Percentiles rank a stretch among this genome's conserved stretches.
These are phyloP conservation scores for Akanthomyces uredinophilus DNA, from an alignment of 2,329 filamentous ascomycete genomes.

Conservation along the genomic window DNA sequence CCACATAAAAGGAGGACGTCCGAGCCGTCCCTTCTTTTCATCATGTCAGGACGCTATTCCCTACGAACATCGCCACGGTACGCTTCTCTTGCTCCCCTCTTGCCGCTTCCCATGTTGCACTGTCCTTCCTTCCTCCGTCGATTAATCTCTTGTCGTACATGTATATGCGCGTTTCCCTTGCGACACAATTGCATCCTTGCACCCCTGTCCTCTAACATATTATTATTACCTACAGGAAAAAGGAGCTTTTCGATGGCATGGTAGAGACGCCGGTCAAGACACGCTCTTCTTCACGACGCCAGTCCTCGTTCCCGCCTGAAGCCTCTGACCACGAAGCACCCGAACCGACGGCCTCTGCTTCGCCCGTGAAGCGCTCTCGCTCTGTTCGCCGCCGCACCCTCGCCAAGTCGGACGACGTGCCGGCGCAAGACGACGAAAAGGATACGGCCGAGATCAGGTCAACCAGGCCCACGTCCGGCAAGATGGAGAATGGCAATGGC, in stretches of 20 bases:
- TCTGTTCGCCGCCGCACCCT: slow-evolving; percentile 41
- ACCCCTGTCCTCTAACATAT: neutral
- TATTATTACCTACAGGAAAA: slow-evolving; percentile 41
- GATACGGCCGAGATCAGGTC: neutral
- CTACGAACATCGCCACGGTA: slow-evolving; percentile 35
- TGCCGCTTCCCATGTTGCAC: neutral
- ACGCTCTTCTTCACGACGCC: slow-evolving; percentile 45
- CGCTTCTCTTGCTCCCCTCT: slow-evolving; percentile 13
- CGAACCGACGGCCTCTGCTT: slow-evolving; percentile 40
- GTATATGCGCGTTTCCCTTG: neutral
- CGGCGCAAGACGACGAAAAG: slow-evolving; percentile 42
- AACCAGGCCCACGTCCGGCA: neutral
- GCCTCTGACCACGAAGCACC: slow-evolving; percentile 40
- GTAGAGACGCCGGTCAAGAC: slow-evolving; percentile 46
- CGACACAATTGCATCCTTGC: neutral
- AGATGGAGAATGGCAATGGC: neutral
- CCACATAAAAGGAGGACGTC: slow-evolving; percentile 7
- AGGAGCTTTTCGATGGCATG: slow-evolving; percentile 58
- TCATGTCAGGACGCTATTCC: slow-evolving; percentile 35
- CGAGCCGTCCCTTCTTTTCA: slow-evolving; percentile 10
- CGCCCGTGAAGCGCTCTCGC: slow-evolving; percentile 35
- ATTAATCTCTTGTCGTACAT: neutral
- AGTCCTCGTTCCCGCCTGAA: slow-evolving; percentile 42
- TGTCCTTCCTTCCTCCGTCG: neutral
- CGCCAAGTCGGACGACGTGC: slow-evolving; percentile 47